Conservation (phyloP, 2,329 filamentous ascomycete genomes). For the Microdochium trichocladiopsis region DNA sequence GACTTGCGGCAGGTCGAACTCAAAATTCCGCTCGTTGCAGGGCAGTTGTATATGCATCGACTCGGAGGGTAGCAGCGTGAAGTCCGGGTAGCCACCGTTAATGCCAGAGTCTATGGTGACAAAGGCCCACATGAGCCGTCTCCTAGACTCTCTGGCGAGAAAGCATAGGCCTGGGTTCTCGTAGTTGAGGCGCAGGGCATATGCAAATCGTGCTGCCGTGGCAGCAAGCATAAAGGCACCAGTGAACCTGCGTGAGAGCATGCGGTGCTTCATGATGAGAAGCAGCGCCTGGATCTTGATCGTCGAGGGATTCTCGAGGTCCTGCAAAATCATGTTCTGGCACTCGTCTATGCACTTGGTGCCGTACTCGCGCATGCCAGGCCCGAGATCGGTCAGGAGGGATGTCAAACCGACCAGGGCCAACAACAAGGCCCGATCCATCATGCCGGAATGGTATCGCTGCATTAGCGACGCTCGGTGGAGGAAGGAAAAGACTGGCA, state of each 20-base stretch:
- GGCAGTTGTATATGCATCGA: constrained; percentile 38
- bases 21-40: constrained; percentile 43
- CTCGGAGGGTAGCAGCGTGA: constrained; percentile 35
- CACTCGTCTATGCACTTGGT: constrained; percentile 48
- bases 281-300: constrained; percentile 44
- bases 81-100: constrained; percentile 37
- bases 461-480: constrained; percentile 55
- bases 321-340: constrained; percentile 42
- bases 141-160: constrained; percentile 34
- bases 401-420: constrained; percentile 50
- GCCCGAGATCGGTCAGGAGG: constrained; percentile 46
- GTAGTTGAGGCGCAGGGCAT: constrained; percentile 41
- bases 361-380: constrained; percentile 43
- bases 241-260: constrained; percentile 35
- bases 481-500: constrained; percentile 51
- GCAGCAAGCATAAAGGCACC: constrained; percentile 40
- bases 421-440: constrained; percentile 45
- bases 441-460: constrained; percentile 47
- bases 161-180: constrained; percentile 37
- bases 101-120: constrained; percentile 40
- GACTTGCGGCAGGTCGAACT: constrained; percentile 49
- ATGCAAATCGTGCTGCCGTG: constrained; percentile 36
- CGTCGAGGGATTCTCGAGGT: constrained; percentile 48
- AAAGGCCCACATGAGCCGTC: constrained; percentile 41
- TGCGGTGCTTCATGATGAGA: constrained; percentile 38